Conservation (phyloP, 768 basidiomycete genomes). For the Pholiota molesta region DNA sequence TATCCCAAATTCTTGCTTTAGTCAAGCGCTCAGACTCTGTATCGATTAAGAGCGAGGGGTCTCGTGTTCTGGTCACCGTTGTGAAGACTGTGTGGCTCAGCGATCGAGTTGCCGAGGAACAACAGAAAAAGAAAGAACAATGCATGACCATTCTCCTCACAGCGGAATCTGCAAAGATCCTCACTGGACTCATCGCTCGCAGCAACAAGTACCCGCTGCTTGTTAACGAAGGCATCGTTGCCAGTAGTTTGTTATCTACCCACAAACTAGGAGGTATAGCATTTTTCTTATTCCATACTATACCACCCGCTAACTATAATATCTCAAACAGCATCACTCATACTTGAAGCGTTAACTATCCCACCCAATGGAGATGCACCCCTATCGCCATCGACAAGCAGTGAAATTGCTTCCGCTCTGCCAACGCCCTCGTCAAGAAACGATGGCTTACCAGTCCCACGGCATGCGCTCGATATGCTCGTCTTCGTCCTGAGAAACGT, state of each 20-base stretch:
- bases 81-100: constrained; percentile 76
- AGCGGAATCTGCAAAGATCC: constrained; percentile 56
- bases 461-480: constrained; percentile 70
- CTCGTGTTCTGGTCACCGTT: constrained; percentile 85
- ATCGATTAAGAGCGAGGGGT: constrained; percentile 85
- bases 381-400: constrained; percentile 41
- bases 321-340: constrained; percentile 52
- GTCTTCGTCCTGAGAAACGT: constrained; percentile 61
- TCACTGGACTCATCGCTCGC: constrained; percentile 73
- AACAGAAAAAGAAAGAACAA: constrained; percentile 51
- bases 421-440: constrained; percentile 44
- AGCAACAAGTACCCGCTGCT: constrained; percentile 83
- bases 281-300: not conserved
- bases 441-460: constrained; percentile 45
- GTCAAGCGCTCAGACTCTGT: constrained; percentile 79
- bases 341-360: constrained; percentile 59
- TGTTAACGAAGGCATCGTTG: constrained; percentile 88
- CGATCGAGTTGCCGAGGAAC: constrained; percentile 40
- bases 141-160: constrained; percentile 57
- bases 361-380: constrained; percentile 42
- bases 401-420: constrained; percentile 51
- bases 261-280: constrained; percentile 63
- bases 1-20: constrained; percentile 74
- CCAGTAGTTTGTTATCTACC: constrained; percentile 75
- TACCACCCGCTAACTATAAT: not conserved